These are phyloP conservation scores for Solanum ossicruentum DNA, from an alignment of 257 asterid species.

Conservation along the genomic window DNA sequence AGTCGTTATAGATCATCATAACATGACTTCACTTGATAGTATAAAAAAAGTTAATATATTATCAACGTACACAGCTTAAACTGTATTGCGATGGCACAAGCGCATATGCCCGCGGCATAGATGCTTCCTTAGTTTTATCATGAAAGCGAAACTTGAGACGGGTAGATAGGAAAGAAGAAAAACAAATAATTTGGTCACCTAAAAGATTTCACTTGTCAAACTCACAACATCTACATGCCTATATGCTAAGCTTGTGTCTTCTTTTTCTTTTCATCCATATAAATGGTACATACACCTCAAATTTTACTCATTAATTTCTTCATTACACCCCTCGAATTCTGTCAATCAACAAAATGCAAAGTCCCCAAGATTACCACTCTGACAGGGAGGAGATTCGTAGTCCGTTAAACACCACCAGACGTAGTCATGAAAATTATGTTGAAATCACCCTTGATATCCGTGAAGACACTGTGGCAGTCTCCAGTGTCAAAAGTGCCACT, in stretches of 20 bases:
- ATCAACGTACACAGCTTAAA: background rate
- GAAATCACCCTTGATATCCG: constrained; percentile 17
- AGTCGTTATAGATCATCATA: background rate
- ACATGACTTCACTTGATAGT: background rate
- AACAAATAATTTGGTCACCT: background rate
- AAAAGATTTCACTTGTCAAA: background rate
- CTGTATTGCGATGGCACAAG: background rate
- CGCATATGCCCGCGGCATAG: background rate
- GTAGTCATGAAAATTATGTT: background rate
- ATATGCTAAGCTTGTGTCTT: background rate
- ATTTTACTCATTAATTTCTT: background rate
- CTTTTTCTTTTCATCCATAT: background rate
- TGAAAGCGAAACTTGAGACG: background rate
- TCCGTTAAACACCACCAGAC: background rate
- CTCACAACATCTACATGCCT: background rate
- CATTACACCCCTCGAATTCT: background rate
- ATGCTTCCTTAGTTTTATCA: background rate
- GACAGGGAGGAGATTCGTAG: background rate
- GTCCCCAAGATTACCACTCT: background rate
- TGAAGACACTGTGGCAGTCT: constrained; percentile 3
- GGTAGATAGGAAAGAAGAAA: background rate
- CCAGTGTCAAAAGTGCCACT: constrained; percentile 1
- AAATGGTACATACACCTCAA: background rate
- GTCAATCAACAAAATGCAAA: background rate
- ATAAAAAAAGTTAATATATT: too few relatives aligned